Base-by-base conservation (phyloP, 2,329 filamentous ascomycete genomes). In the Aspergillus chevalieri region DNA sequence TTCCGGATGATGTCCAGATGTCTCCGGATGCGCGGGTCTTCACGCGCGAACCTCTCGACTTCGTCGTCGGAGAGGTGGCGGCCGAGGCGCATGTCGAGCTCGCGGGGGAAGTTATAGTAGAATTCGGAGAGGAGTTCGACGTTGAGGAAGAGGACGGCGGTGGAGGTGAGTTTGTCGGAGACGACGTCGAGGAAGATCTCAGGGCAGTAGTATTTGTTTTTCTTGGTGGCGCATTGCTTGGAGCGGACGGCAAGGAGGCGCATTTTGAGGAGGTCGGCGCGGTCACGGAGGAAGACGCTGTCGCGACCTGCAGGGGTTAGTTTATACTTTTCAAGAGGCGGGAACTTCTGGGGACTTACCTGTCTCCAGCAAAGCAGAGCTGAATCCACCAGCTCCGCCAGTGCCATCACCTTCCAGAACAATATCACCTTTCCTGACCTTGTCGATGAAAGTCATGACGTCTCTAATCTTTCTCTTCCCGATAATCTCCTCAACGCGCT, bases 151-250 rank as follows among this genome's bases (percentile, higher is more conserved):
- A 98, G 82, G 7, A 98, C 93, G 2, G 93, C 92, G 0, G 93
- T 98, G 1, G 89, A 86, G 3, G 92, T 94, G 44, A 98, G 81
- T 71, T 97, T 97, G 58, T 91, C 89, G 1, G 93, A 91, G 2
- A 95, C 93, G 3, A 94, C 90, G 63, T 98, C 91, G n/a, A 98
- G 82, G 75, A 98, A 98, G 14, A 98, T 82, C 67, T 98, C 93
- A 0, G 93, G 93, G 65, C 93, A 98, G 73, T 93, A 83, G 73
- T 97, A 96, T 74, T 96, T 96, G 76, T 95, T 95, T 63, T 86
- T 85, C 57, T 85, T 78, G 57, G 76, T 82, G 51, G 84, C 80
- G 71, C 93, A 98, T 71, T 95, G 91, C 67, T 92, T 89, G 14
- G 88, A 93, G 68, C 92, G 93, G 50, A 95, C 79, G 41, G 93